A percentile compares a stretch with the other conserved stretches of the same genome.
These are phyloP conservation scores for Fusarium sp. DNA, from an alignment of 2,329 filamentous ascomycete species.

Conservation along the genomic window DNA sequence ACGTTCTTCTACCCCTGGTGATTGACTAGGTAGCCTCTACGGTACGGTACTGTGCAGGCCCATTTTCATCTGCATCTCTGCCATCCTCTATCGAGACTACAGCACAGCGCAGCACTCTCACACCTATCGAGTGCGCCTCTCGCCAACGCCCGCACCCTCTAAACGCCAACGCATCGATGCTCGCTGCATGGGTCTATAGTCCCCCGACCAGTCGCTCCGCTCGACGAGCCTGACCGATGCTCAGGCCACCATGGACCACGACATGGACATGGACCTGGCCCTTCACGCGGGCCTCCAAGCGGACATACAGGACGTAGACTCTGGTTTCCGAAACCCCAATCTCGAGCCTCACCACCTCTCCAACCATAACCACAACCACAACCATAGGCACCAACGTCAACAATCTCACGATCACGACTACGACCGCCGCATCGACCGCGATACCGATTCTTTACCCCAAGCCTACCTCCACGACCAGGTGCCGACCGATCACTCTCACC, in stretches of 20 bases:
- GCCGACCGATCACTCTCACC: constrained; percentile 33
- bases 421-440: constrained; percentile 42
- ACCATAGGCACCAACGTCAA: constrained; percentile 42
- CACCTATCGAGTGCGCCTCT: constrained; percentile 41
- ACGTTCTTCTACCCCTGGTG: constrained; percentile 33
- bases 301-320: constrained; percentile 43
- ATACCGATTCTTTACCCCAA: constrained; percentile 23
- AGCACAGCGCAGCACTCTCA: constrained; percentile 31
- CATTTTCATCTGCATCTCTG: constrained; percentile 25
- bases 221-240: constrained; percentile 58
- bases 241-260: constrained; percentile 61
- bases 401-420: constrained; percentile 46
- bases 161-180: constrained; percentile 61
- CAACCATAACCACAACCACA: constrained; percentile 37
- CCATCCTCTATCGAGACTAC: constrained; percentile 8
- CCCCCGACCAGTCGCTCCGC: constrained; percentile 56
- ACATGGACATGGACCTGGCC: constrained; percentile 50
- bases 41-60: constrained; percentile 14
- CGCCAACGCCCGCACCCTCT: constrained; percentile 49
- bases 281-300: constrained; percentile 47
- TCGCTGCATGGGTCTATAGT: constrained; percentile 58
- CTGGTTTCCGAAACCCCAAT: constrained; percentile 37
- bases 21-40: background rate
- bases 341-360: constrained; percentile 44
- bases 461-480: constrained; percentile 42